Evolutionary conservation across 1,139 yeast species (phyloP), one percentile per base, ranked within the genome.

Genomic region (Lodderomyces orthopsilosis): DNA sequence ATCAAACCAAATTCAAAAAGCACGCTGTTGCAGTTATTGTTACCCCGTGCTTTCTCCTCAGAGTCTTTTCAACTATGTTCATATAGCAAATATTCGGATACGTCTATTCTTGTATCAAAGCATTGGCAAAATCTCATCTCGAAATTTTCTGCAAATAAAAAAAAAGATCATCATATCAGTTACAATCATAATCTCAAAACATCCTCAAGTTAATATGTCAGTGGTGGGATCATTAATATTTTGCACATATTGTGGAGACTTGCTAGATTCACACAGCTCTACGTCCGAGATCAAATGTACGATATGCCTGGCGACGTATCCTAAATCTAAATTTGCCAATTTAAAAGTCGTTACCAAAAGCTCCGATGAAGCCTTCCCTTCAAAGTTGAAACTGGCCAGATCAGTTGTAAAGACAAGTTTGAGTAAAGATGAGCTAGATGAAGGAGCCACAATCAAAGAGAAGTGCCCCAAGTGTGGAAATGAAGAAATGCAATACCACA

Each of bases 401-500:
- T 90, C 97, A 3, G 88, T 87, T 2, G 98, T 93, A 37, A 91
- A 93, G 69, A 90, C 98, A 0, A 66, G 83, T 1, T 74, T 91
- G 57, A 81, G 81, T 57, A 79, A 79, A 36, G 83, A 81, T 53
- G 98, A 91, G 54, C 67, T 88, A 41, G 95, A 85, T 47, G 97
- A 89, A 49, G 98, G 97, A 51, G 98, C 98, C 33, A 85, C 94
- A 18, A 93, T 93, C 62, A 86, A 90, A 64, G 99, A 93, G 64
- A 90, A 86, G 61, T 93, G 99, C 74, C 98, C 98, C 18, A 83
- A 90, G 66, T 93, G 98, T 79, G 97, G 96, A 41, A 80, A 91
- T 65, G 97, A 93, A 58, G 97, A 93, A 66, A 94, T 94, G 98
- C 93, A 85, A 62, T 93, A 93, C 65, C 97, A 93, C 61, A 93